Conservation (phyloP, 73 alveolate species). For the Symbiodinium pilosum region DNA sequence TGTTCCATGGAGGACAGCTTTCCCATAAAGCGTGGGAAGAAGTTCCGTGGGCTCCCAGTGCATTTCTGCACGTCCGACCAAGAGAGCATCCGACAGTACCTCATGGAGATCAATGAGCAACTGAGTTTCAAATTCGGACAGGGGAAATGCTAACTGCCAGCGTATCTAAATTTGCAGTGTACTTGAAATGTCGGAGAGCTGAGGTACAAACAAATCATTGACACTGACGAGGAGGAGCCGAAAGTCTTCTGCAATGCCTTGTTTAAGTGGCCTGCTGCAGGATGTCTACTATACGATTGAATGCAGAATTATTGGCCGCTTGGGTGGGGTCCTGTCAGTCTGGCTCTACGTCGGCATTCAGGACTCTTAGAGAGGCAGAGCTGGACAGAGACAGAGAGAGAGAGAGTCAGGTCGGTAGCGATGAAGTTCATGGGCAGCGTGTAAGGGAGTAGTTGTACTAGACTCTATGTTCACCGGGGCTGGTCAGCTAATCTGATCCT, state of each 20-base stretch:
- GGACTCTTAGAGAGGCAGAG: neutral
- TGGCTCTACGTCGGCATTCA: slow-evolving; percentile 88
- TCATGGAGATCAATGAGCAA: slow-evolving; percentile 46
- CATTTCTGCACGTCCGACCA: slow-evolving; percentile 82
- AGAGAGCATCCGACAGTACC: slow-evolving; percentile 66
- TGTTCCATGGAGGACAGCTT: slow-evolving; percentile 91
- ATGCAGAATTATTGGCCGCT: slow-evolving; percentile 65
- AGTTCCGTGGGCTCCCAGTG: slow-evolving; percentile 65
- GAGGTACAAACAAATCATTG: slow-evolving; percentile 71
- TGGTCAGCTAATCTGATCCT: neutral
- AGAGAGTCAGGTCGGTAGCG: neutral
- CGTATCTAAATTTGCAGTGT: neutral
- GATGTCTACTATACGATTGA: slow-evolving; percentile 73
- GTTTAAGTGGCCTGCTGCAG: neutral
- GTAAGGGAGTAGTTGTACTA: neutral
- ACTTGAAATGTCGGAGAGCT: neutral
- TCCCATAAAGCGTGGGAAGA: slow-evolving; percentile 91
- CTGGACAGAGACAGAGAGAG: neutral
- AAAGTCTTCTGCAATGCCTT: neutral
- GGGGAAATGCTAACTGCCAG: neutral
- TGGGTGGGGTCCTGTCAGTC: slow-evolving; percentile 68
- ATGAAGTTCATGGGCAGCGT: neutral
- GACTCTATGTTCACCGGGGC: too few relatives aligned
- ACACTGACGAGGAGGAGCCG: slow-evolving; percentile 61
- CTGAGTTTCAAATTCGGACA: neutral